phyloP scores from a whole-genome alignment of 768 basidiomycete genomes.

The Hypsizygus marmoreus region DNA sequence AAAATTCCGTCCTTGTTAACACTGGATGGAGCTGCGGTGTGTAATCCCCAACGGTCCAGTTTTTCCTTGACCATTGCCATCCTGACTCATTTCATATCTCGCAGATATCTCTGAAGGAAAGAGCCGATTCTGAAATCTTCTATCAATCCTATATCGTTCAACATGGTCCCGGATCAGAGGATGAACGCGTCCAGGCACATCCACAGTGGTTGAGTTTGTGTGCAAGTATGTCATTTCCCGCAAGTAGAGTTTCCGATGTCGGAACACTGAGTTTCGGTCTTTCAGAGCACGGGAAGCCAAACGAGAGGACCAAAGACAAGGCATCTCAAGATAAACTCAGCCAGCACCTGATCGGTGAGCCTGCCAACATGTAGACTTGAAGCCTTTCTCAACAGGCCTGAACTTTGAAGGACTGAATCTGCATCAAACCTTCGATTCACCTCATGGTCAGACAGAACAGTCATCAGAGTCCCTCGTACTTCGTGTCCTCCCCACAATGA shows the following conservation, averaged over 20 bases:
- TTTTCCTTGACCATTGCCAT: background rate
- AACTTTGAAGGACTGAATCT: conserved; percentile 15
- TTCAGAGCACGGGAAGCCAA: conserved; percentile 61
- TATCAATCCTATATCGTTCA: conserved; percentile 71
- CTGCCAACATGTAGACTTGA: background rate
- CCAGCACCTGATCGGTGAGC: conserved; percentile 61
- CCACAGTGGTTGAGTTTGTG: conserved; percentile 70
- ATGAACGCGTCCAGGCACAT: conserved; percentile 48
- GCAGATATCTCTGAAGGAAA: conserved; percentile 70
- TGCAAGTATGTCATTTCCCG: conserved; percentile 45
- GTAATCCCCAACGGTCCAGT: conserved; percentile 24
- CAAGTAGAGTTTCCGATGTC: conserved; percentile 7
- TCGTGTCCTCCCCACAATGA: conserved; percentile 70
- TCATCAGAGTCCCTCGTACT: conserved; percentile 37
- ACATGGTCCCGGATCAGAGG: conserved; percentile 42
- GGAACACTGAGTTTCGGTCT: conserved; percentile 1
- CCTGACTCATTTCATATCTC: conserved; percentile 10
- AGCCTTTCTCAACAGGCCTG: background rate
- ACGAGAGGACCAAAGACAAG: conserved; percentile 30
- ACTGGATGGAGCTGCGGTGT: conserved; percentile 67
- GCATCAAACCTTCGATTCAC: conserved; percentile 8
- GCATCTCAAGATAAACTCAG: conserved; percentile 53
- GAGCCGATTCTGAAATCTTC: conserved; percentile 80
- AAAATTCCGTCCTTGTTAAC: conserved; percentile 60
- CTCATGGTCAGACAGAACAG: conserved; percentile 2